A percentile compares a stretch with the other conserved stretches of the same genome.
Conservation (phyloP, 495 filamentous ascomycete genomes). For the Tirmania nivea region DNA sequence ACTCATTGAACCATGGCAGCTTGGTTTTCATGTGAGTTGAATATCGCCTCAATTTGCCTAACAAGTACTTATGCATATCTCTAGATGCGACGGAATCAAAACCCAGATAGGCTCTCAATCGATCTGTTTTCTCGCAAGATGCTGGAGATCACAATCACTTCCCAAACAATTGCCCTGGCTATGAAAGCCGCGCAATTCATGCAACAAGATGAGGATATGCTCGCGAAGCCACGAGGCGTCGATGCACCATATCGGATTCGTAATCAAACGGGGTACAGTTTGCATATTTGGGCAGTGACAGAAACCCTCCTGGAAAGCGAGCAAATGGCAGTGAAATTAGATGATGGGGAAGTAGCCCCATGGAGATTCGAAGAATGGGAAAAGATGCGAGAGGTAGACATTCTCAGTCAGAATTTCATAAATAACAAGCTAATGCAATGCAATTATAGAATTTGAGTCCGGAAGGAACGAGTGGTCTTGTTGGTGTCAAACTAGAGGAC, state of each 20-base stretch:
- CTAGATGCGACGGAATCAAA: constrained; percentile 52
- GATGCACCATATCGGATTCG: constrained; percentile 86
- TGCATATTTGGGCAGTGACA: constrained; percentile 59
- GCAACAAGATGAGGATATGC: constrained; percentile 69
- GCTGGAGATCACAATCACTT: constrained; percentile 79
- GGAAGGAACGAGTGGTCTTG: constrained; percentile 52
- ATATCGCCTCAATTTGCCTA: not conserved
- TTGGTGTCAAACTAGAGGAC: constrained; percentile 68
- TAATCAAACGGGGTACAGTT: constrained; percentile 85
- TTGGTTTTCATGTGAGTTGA: constrained; percentile 41
- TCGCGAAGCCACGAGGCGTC: constrained; percentile 75
- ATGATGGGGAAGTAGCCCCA: constrained; percentile 73
- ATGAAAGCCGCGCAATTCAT: constrained; percentile 88
- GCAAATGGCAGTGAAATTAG: constrained; percentile 47
- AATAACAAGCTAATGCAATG: too few species aligned
- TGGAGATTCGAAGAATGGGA: constrained; percentile 95
- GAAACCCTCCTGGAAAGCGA: constrained; percentile 35
- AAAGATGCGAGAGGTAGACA: constrained; percentile 50
- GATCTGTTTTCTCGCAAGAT: constrained; percentile 73
- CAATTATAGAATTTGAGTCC: constrained; percentile 40
- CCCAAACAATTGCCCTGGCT: constrained; percentile 76
- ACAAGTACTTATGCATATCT: not conserved
- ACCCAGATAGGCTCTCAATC: constrained; percentile 54
- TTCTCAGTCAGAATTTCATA: not conserved
- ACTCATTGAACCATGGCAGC: constrained; percentile 83